Base-by-base conservation (phyloP, 2,329 filamentous ascomycete species). In the Nothomitra cinnamomea region DNA sequence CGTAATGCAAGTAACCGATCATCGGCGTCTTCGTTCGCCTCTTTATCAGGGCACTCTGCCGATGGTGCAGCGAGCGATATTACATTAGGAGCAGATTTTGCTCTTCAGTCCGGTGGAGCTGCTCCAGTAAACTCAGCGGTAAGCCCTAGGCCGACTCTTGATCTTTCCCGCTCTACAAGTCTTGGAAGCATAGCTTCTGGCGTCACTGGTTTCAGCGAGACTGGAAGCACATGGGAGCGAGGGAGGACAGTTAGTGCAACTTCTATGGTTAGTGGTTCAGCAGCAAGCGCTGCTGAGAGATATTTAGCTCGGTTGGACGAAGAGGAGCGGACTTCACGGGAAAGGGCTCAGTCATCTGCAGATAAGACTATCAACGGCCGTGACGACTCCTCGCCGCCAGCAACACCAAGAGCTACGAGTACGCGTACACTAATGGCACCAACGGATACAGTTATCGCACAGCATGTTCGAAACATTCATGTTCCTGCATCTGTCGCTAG, bases 181-280 rank as follows among this genome's bases (percentile, higher is more conserved):
- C 76, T 95, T 56, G 88, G 88, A 21, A 95, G 90, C 65, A 87
- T 95, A 70, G 84, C 81, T 1, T 95, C 88, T 3, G 86, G 83
- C 0, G 69, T 80, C 28, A 78, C 77, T 21, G 72, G 70, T 59
- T 68, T 76, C 60, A 72, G 76, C 61, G 72, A 71, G 61, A 68
- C 67, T 62, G 75, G 67, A 47, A 56, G 62, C n/a, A 13, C 43
- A 25, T 25, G 19, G 43, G 43, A 47, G 43, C 2, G 60, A 60
- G 71, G 56, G 72, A 66, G 58, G 70, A 65, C 59, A 68, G 62
- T 58, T 19, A 49, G 45, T 19, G 45, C 22, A 19, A 7, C 45
- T 12, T 49, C 45, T 17, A 28, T 49, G 25, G 2, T 24, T 24
- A 15, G 15, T 32, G 45, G 45, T 10, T 24, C 57, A 62, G 68